These are phyloP conservation scores for Dipteronia dyeriana DNA, from an alignment of 345 rosid genomes.

Conservation along the genomic window DNA sequence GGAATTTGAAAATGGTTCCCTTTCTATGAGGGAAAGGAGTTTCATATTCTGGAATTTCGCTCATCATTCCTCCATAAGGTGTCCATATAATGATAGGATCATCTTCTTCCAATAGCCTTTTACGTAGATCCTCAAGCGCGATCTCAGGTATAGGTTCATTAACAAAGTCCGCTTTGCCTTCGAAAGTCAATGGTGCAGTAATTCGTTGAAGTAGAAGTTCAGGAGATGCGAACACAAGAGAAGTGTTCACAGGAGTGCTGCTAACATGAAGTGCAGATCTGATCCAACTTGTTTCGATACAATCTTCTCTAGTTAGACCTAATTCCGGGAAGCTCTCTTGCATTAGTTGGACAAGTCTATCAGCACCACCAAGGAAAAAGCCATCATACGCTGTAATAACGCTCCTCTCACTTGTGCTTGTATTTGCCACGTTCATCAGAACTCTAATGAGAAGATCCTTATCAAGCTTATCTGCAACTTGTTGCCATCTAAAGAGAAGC, in stretches of 20 bases:
- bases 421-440: background rate
- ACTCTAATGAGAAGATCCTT: slow-evolving; percentile 27
- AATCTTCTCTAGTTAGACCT: slow-evolving; percentile 49
- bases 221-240: slow-evolving; percentile 27
- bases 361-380: slow-evolving; percentile 45
- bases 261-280: slow-evolving; percentile 52
- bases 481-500: background rate
- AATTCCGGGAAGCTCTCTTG: slow-evolving; percentile 51
- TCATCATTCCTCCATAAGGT: slow-evolving; percentile 78
- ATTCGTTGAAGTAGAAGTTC: slow-evolving; percentile 53
- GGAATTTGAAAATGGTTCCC: slow-evolving; percentile 53
- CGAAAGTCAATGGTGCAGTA: slow-evolving; percentile 41
- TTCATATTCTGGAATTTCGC: slow-evolving; percentile 37
- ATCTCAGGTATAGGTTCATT: slow-evolving; percentile 30
- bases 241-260: slow-evolving; percentile 41
- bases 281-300: slow-evolving; percentile 65
- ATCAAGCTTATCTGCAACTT: background rate
- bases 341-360: slow-evolving; percentile 41
- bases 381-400: slow-evolving; percentile 31
- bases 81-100: slow-evolving; percentile 57
- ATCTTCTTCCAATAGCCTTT: slow-evolving; percentile 50
- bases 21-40: slow-evolving; percentile 68
- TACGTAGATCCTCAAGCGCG: slow-evolving; percentile 48
- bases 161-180: slow-evolving; percentile 63
- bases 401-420: slow-evolving; percentile 25